Evolutionary conservation across 192 early-diverging fungal genomes (phyloP).

Genomic region (Entomortierella lignicola): DNA sequence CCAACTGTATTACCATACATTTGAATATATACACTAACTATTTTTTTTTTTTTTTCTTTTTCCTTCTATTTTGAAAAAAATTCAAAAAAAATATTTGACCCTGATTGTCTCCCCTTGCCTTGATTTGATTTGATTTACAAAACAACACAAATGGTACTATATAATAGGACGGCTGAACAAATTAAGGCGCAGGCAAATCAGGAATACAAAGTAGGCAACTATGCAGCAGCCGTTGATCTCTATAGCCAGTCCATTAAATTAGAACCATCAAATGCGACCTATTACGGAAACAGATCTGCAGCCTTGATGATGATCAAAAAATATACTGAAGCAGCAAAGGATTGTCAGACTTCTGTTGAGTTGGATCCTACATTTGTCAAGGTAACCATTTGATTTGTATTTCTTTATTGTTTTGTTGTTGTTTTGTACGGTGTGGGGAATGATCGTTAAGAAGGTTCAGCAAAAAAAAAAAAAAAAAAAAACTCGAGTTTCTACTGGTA

Average conservation of each 20-base stretch:
- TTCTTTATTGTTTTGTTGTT: conserved; percentile 3
- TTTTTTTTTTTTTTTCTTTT: too few relatives aligned
- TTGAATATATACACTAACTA: too few relatives aligned
- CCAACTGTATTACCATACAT: too few relatives aligned
- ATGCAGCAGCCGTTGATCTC: conserved; percentile 72
- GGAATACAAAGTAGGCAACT: conserved; percentile 75
- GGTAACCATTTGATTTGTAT: conserved; percentile 43
- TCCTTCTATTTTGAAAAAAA: not conserved
- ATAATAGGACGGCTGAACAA: conserved; percentile 68
- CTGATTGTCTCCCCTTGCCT: too few relatives aligned
- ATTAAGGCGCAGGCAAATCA: conserved; percentile 78
- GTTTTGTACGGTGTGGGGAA: not conserved
- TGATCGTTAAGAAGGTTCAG: too few relatives aligned
- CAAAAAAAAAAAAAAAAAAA: too few relatives aligned
- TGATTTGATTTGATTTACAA: not conserved
- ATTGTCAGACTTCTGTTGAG: conserved; percentile 69
- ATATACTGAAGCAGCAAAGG: conserved; percentile 68
- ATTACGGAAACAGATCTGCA: conserved; percentile 83
- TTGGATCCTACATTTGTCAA: conserved; percentile 74
- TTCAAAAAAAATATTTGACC: too few relatives aligned
- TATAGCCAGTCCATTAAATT: conserved; percentile 78
- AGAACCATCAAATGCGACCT: conserved; percentile 70
- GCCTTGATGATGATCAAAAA: conserved; percentile 77
- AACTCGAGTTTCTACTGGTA: too few relatives aligned
- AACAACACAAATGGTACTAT: too few relatives aligned